Evolutionary conservation across 768 basidiomycete genomes (phyloP), one percentile per base, ranked within the genome.

Genomic region (Mycena chlorophos): DNA sequence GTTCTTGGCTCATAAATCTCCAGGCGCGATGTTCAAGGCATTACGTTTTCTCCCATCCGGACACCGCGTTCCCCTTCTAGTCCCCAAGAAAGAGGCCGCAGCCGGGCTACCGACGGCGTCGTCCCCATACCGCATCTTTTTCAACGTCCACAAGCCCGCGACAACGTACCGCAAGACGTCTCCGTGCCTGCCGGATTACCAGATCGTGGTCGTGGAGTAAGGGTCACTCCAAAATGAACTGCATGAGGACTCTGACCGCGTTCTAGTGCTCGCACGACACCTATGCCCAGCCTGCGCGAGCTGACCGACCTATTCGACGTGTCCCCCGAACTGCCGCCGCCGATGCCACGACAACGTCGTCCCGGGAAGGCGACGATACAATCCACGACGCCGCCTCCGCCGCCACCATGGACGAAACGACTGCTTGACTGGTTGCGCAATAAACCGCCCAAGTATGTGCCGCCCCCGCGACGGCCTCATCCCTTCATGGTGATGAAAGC

Each of bases 131-230:
- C 75, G 81, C 49, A 79, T 92, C 3, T 98, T 97, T 73, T 98
- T 79, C 70, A 88, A 97, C 65, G 76, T 93, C 3, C 96, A 95
- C 75, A 97, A 96, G 66, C 96, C 96, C 2, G 85, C 84, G 5
- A 91, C 92, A 0, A 78, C 89, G 6, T 96, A 86, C 74, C 87
- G 83, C 67, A 92, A 87, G 73, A 88, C 84, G 0, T 73, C 81
- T 1, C 90, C 88, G 4, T 85, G 87, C 5, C 76, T 79, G 1
- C 93, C 95, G 2, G 93, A 97, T 69, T 98, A 93, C 70, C 80
- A 86, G 49, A 72, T 97, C 19, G 90, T 91, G 1, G 88, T 95
- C 2, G 78, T 98, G 54, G 84, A 95, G 94, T 96, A 60, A 63
- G 86, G 73, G 5, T 51, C 5, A 56, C 19, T 27, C 19, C 46